Evolutionary conservation across 2,329 filamentous ascomycete species (phyloP), one percentile per base, ranked within the genome.

Genomic region (Ophiocordyceps sinensis): DNA sequence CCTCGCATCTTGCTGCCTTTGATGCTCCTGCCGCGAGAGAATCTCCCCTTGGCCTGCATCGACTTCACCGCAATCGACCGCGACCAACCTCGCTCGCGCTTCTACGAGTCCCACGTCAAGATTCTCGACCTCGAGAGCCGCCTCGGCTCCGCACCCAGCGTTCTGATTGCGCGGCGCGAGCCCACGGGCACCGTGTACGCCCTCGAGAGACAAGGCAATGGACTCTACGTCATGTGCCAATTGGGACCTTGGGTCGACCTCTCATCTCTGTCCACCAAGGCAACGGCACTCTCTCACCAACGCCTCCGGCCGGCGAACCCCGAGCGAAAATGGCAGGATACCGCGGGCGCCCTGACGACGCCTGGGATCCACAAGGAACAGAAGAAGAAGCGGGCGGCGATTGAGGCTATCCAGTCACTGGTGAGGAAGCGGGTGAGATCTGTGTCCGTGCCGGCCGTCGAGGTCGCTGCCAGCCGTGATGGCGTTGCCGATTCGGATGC

Each of bases 211-310:
- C 75, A 83, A 30, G 63, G 67, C 14, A 58, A 63, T 37, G 70
- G 71, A 1, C 63, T 81, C 4, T 88, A 84, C 55, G 73, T 75
- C 11, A 55, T 85, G 23, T 87, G 79, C 57, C 78, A 73, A 50
- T 63, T 91, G 36, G 79, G 75, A 2, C 58, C 64, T 17, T 85
- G 81, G 79, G 68, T 83, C 19, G 71, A 78, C 45, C 54, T 81
- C 40, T 66, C 70, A 30, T 61, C 66, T 7, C 61, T 87, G 26
- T 60, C 61, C 21, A 54, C 58, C 11, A 57, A 65, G 32, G 73
- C 75, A 32, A 73, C 71, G 0, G 56, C 53, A 4, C 39, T 58
- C 26, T 59, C 51, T 36, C 51, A 45, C 21, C 52, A 61, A 11
- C 58, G 60, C 11, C 41, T 63, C 8, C 44, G 45, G 8, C 47